These are phyloP conservation scores for Arthrobotrys sphaeroides DNA, from an alignment of 2,329 filamentous ascomycete species.

Conservation along the genomic window DNA sequence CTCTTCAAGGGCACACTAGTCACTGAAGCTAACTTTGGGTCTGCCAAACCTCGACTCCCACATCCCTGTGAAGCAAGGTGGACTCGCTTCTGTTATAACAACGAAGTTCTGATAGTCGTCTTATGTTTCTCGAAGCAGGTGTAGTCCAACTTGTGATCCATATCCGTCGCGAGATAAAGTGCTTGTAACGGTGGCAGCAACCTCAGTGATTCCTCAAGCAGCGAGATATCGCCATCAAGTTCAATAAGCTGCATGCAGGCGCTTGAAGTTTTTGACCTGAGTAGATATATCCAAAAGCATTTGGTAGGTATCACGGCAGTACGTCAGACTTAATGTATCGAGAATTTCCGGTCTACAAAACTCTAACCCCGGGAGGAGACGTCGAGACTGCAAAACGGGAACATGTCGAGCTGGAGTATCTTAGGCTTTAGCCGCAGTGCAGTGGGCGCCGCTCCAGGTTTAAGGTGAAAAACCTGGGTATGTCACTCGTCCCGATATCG, in stretches of 20 bases:
- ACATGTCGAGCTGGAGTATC: not conserved
- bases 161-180: not conserved
- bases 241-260: not conserved
- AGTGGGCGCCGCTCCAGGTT: too few relatives aligned
- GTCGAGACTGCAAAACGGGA: not conserved
- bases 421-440: not conserved
- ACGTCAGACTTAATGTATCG: not conserved
- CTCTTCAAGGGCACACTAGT: not conserved
- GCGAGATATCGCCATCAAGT: not conserved
- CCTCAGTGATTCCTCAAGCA: not conserved
- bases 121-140: not conserved
- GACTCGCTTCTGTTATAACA: not conserved
- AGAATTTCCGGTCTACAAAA: conserved; percentile 3
- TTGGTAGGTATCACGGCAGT: not conserved
- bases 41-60: not conserved
- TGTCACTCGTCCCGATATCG: too few relatives aligned
- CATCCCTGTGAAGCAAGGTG: not conserved
- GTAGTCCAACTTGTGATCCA: not conserved
- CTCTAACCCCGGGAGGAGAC: not conserved
- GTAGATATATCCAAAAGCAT: not conserved
- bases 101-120: not conserved
- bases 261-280: not conserved
- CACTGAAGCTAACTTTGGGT: not conserved
- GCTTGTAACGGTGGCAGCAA: not conserved
- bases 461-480: too few relatives aligned